phyloP scores from a whole-genome alignment of 257 asterid genomes.

The Jasminum sambac region DNA sequence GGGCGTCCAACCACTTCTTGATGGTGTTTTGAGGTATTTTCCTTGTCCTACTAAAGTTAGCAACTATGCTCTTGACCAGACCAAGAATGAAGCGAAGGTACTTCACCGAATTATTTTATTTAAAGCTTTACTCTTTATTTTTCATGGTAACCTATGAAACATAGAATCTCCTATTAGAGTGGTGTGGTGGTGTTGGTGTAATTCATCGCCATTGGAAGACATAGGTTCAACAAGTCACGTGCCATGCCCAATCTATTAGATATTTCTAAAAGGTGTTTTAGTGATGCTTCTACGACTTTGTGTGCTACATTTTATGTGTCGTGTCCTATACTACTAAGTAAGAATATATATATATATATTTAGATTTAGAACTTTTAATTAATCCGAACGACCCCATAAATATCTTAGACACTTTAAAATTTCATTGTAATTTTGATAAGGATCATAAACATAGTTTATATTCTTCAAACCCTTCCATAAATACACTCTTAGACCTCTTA shows the following conservation, averaged over 20 bases:
- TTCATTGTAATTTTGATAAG: too few relatives aligned
- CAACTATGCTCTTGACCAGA: slow-evolving; percentile 89
- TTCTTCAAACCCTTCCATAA: too few relatives aligned
- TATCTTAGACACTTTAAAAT: too few relatives aligned
- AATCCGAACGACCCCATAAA: too few relatives aligned
- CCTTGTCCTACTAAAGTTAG: slow-evolving; percentile 88
- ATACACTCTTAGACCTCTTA: too few relatives aligned
- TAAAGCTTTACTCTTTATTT: slow-evolving; percentile 17
- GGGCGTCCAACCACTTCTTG: slow-evolving; percentile 97
- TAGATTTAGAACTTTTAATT: too few relatives aligned
- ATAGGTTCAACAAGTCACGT: too few relatives aligned
- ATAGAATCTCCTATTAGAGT: background rate
- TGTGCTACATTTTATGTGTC: background rate
- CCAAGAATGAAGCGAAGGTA: slow-evolving; percentile 92
- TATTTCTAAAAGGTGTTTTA: background rate
- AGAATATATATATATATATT: too few relatives aligned
- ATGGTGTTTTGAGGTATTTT: slow-evolving; percentile 89
- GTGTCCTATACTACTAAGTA: background rate
- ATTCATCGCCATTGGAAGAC: too few relatives aligned
- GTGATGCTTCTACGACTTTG: background rate
- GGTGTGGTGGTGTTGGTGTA: too few relatives aligned
- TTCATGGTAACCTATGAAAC: background rate
- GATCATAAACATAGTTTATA: too few relatives aligned
- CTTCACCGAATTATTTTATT: slow-evolving; percentile 4
- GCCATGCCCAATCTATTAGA: too few relatives aligned